Conservation (phyloP, 2,329 filamentous ascomycete species). For the Ceratocystis variospora region DNA sequence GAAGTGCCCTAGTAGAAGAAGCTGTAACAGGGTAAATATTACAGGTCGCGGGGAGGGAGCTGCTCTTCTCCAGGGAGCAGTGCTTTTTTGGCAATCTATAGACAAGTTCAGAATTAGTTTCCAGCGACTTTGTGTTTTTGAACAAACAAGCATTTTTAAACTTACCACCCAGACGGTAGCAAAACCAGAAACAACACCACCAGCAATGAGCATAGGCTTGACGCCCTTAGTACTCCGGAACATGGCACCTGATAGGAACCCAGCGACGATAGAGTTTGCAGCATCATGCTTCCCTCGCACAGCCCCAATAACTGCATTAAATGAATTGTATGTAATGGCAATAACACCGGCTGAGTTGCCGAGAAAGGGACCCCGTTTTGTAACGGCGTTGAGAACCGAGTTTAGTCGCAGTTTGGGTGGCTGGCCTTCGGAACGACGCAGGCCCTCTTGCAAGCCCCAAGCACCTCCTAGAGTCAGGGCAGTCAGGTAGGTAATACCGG, state of each 20-base stretch:
- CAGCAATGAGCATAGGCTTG: constrained; percentile 87
- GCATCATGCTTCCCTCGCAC: constrained; percentile 76
- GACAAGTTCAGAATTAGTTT: constrained; percentile 11
- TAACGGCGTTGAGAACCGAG: constrained; percentile 87
- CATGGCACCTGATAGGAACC: constrained; percentile 75
- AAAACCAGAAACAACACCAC: constrained; percentile 71
- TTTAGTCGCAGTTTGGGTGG: constrained; percentile 88
- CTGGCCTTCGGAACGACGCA: constrained; percentile 60
- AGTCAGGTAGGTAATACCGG: constrained; percentile 84
- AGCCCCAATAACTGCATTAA: constrained; percentile 73
- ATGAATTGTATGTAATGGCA: constrained; percentile 88
- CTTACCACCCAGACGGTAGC: constrained; percentile 86
- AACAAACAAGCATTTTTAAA: constrained; percentile 22
- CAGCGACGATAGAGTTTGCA: constrained; percentile 74
- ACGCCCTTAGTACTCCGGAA: constrained; percentile 93
- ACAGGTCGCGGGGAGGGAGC: constrained; percentile 17
- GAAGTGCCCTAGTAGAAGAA: background rate
- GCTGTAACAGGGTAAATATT: constrained; percentile 4
- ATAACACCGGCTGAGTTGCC: constrained; percentile 94
- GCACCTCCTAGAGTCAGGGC: constrained; percentile 73
- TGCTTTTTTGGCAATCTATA: constrained; percentile 20
- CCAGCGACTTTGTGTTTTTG: too few relatives aligned
- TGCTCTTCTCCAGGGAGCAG: constrained; percentile 18
- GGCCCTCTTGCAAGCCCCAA: constrained; percentile 84
- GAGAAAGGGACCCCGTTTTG: constrained; percentile 80